Base-by-base conservation (phyloP, 805 yeast species). In the Candida insectorum region DNA sequence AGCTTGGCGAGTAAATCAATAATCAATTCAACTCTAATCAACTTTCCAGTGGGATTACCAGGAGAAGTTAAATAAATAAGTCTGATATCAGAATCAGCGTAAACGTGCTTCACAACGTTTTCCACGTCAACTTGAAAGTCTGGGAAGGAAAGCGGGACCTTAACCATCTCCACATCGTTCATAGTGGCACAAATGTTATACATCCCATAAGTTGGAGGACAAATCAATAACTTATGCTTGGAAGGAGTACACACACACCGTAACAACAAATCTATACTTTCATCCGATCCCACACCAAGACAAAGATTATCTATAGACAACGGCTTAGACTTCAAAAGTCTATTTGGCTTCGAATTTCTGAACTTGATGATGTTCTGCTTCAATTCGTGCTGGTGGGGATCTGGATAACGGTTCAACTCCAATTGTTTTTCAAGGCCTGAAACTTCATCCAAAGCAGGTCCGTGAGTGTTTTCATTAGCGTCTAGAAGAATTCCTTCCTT, bases 141-240 rank as follows among this genome's bases (percentile, higher is more conserved):
- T 0, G 71, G 71, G 21, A 36, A 37, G 23, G 50, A 47, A 46
- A 89, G 71, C 6, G 95, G 89, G 12, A 87, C 89, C 39, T 74
- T 69, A 11, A 78, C 86, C 24, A 85, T 68, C 17, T 71, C 85
- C 7, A 91, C 85, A 49, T 93, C 97, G 52, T 93, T 93, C 39
- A 93, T 83, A 18, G 78, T 76, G 2, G 97, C 94, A 53, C 95
- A 83, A 21, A 93, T 89, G 4, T 84, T 64, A 68, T 93, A 93
- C 98, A 93, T 93, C 5, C 97, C 97, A 53, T 93, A 93, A 0
- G 98, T 93, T 26, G 98, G 97, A 3, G 97, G 96, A 56, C 95
- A 81, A 2, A 78, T 77, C 47, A 93, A 62, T 52, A 93, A 60
- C 55, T 87, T 91, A 40, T 89, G 96, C 43, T 67, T 70, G 2